Evolutionary conservation across 2,329 filamentous ascomycete genomes (phyloP), one percentile per base, ranked within the genome.

Genomic region (Neurospora crassa): DNA sequence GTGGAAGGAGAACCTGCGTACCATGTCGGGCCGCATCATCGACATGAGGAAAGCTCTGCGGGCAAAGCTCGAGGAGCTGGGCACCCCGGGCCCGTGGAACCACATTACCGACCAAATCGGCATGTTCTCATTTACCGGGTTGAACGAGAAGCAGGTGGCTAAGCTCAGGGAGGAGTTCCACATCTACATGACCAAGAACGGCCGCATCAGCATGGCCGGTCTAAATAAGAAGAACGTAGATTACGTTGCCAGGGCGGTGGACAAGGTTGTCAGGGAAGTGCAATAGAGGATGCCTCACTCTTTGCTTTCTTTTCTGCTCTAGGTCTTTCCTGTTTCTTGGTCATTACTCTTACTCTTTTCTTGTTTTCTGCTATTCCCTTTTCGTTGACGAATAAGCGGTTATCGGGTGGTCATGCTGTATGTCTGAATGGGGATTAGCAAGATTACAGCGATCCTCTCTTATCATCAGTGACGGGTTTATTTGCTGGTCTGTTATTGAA

Each of bases 61-160:
- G 69, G 83, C 84, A 71, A 93, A 94, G 82, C 88, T 99, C 12
- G 95, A 98, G 83, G 89, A 90, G 78, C 87, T 95, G 72, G 89
- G 88, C 40, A 97, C 96, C 0, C 95, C 95, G 0, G 95, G 95
- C 41, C 91, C 88, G 16, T 99, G 96, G 96, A 93, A 94, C 79
- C 96, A 99, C 83, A 97, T 99, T 80, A 97, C 94, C 18, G 92
- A 96, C 78, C 96, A 99, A 87, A 99, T 99, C 79, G 96, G 96
- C 84, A 99, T 99, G 96, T 99, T 99, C 84, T 95, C 91, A 81
- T 99, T 97, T 81, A 96, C 93, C 0, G 93, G 93, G 14, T 82
- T 96, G 79, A 87, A 81, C 14, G 91, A 94, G 83, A 79, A 87
- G 73, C 92, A 96, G 80, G 92, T 95, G 8, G 76, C 87, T 76